These are phyloP conservation scores for Leccinum discolor DNA, from an alignment of 1,284 basidiomycete genomes.

Conservation along the genomic window DNA sequence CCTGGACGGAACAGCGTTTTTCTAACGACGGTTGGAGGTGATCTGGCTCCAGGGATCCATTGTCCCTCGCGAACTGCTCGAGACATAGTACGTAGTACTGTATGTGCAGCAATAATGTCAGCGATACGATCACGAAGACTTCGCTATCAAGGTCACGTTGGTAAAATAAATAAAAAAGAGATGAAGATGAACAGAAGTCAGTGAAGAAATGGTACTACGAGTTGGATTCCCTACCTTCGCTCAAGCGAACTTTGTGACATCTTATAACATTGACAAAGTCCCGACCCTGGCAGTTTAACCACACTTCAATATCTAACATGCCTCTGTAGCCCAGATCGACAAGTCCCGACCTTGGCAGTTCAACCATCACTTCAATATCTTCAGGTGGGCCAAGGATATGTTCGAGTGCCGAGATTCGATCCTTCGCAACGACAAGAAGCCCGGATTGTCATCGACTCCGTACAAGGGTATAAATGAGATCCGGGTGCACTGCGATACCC, in stretches of 20 bases:
- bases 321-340: conserved; percentile 68
- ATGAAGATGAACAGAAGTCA: too few species aligned
- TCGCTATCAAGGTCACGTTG: conserved; percentile 46
- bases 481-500: conserved; percentile 85
- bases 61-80: conserved; percentile 83
- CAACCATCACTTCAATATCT: conserved; percentile 43
- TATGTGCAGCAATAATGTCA: conserved; percentile 79
- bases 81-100: conserved; percentile 42
- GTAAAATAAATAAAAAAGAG: too few species aligned
- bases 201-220: too few species aligned
- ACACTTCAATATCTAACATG: conserved; percentile 9
- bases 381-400: conserved; percentile 48
- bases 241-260: too few species aligned
- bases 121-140: conserved; percentile 79
- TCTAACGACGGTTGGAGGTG: conserved; percentile 49
- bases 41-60: conserved; percentile 71
- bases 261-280: too few species aligned
- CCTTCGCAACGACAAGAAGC: conserved; percentile 69
- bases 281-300: too few species aligned
- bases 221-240: too few species aligned
- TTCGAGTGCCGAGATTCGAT: conserved; percentile 58
- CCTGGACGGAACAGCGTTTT: conserved; percentile 45
- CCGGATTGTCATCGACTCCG: conserved; percentile 34
- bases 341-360: conserved; percentile 63
- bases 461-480: conserved; percentile 73